phyloP scores from a whole-genome alignment of 495 filamentous ascomycete species.

The Trypethelium eluteriae region DNA sequence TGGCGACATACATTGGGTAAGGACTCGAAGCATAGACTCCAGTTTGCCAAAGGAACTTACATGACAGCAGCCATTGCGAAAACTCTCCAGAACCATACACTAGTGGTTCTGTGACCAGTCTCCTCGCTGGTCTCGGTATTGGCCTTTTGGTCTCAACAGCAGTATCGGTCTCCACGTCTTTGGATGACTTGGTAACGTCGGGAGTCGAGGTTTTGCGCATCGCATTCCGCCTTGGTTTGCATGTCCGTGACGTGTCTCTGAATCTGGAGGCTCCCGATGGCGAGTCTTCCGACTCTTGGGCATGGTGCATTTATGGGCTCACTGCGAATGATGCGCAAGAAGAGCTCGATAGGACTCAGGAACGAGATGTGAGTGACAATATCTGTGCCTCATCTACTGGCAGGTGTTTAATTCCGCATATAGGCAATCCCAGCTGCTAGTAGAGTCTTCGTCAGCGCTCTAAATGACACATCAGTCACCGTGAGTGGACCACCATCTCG shows the following conservation, averaged over 20 bases:
- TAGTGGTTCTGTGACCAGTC: constrained; percentile 20
- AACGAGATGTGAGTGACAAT: background rate
- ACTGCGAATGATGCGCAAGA: constrained; percentile 31
- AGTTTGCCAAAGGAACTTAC: too few relatives aligned
- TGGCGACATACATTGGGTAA: too few relatives aligned
- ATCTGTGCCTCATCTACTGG: background rate
- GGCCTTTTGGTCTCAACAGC: constrained; percentile 38
- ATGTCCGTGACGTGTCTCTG: constrained; percentile 33
- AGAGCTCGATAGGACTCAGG: constrained; percentile 36
- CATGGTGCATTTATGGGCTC: constrained; percentile 37
- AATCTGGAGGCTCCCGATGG: constrained; percentile 31
- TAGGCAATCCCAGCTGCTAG: constrained; percentile 14
- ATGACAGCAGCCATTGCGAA: constrained; percentile 25
- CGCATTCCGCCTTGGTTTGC: constrained; percentile 37
- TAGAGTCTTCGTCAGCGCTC: constrained; percentile 40
- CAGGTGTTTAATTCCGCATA: background rate
- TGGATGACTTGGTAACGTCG: constrained; percentile 26
- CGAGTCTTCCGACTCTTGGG: constrained; percentile 36
- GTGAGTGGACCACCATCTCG: constrained; percentile 42
- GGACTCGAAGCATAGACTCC: too few relatives aligned
- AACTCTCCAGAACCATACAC: constrained; percentile 20
- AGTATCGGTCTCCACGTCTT: constrained; percentile 30
- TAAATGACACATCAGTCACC: constrained; percentile 33
- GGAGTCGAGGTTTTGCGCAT: constrained; percentile 34
- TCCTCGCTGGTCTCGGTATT: constrained; percentile 36